Evolutionary conservation across 1,284 basidiomycete species (phyloP), one percentile per base, ranked within the genome.

Genomic region (Tetrapyrgos nigripes): DNA sequence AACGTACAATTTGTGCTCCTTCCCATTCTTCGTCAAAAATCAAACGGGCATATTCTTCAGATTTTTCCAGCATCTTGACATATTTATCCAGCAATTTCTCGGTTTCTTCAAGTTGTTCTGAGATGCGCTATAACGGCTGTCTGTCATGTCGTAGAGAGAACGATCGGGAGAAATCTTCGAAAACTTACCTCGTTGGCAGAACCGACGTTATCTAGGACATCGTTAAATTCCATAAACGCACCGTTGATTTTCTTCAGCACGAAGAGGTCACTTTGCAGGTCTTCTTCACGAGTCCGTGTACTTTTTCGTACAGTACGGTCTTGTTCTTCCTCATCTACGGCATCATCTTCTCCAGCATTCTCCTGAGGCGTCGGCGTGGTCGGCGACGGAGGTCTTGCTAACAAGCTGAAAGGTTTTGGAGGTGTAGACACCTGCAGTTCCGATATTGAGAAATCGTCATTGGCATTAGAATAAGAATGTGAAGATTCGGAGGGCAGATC

Each of bases 21-120:
- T 83, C 75, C 88, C 88, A 92, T 59, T 83, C 76, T 61, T 91
- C 87, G 68, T 92, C 90, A 62, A 91, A 86, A 26, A 92, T 83
- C 56, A 92, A 70, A 31, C 81, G 82, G 2, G 88, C 77, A 59
- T 83, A 79, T 9, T 83, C 79, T 68, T 92, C 91, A 0, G 89
- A 88, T 67, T 83, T 86, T 2, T 83, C 81, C n/a, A 93, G 76
- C 51, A 91, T 82, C 44, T 73, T 76, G 45, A 89, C 82, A 67
- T 92, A 92, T 78, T 86, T 89, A 71, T 90, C 84, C 56, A 93
- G 74, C 57, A 92, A 73, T 1, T 82, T 82, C 66, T 92, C 85
- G 0, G 90, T 92, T 62, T 92, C 82, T 45, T 80, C 80, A 43
- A 92, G 68, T 63, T 91, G 88, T 29, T 71, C 74, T 17, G 86